Conservation (phyloP, 2,329 filamentous ascomycete species). For the Trichoderma oligosporum region DNA sequence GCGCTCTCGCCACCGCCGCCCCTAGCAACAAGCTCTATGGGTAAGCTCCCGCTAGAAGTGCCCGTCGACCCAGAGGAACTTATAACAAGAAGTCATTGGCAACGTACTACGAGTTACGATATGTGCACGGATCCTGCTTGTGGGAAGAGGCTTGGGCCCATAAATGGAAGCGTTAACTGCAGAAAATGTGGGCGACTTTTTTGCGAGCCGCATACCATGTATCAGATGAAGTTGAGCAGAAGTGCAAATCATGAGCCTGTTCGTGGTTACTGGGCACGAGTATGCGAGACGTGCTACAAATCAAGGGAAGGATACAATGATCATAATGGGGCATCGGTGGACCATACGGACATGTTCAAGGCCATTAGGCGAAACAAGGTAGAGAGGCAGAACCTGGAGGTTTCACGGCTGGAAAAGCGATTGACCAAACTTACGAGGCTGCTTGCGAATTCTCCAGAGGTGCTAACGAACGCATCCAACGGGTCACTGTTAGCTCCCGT, state of each 20-base stretch:
- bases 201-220: slow-evolving; percentile 98
- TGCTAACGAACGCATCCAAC: slow-evolving; percentile 47
- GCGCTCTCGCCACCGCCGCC: slow-evolving; percentile 28
- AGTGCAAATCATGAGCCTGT: slow-evolving; percentile 87
- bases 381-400: slow-evolving; percentile 81
- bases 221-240: slow-evolving; percentile 95
- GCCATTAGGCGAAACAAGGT: slow-evolving; percentile 70
- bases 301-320: slow-evolving; percentile 95
- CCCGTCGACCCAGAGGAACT: slow-evolving; percentile 79
- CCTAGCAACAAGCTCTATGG: slow-evolving; percentile 33
- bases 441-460: slow-evolving; percentile 69
- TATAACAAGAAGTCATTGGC: slow-evolving; percentile 87
- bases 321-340: slow-evolving; percentile 65
- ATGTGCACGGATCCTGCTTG: slow-evolving; percentile 84
- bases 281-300: slow-evolving; percentile 99
- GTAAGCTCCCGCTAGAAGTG: slow-evolving; percentile 40
- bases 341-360: slow-evolving; percentile 70
- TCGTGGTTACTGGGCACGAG: slow-evolving; percentile 85
- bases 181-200: slow-evolving; percentile 89
- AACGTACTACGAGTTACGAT: slow-evolving; percentile 69
- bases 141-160: slow-evolving; percentile 70
- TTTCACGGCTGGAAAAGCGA: slow-evolving; percentile 85
- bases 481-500: slow-evolving; percentile 58
- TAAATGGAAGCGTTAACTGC: slow-evolving; percentile 86
- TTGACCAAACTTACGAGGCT: slow-evolving; percentile 85